Evolutionary conservation across 129 eudicot genomes (phyloP), one percentile per base, ranked within the genome.

Genomic region (Saussurea involucrata): DNA sequence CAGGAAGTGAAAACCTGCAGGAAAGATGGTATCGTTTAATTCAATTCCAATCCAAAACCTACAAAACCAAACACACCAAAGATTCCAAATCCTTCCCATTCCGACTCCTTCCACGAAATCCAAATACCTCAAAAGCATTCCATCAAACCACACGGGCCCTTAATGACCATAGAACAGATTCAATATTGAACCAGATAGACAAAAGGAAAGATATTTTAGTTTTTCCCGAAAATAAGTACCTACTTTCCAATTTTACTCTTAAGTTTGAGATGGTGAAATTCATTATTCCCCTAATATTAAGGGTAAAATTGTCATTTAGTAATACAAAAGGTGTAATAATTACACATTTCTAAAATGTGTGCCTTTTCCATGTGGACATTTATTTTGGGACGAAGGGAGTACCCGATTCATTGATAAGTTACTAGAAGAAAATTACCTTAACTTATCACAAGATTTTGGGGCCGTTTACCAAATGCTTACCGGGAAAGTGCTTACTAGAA

Each of bases 1-100:
- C 97, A 95, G 61, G 97, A 90, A 85, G 88, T 89, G 80, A 92
- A 95, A 73, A 91, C 98, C 98, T 91, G 94, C 77, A 85, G 44
- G 72, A 71, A 27, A n/a, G 5, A 25, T 55, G 69, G 75, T 67
- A 27, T 3, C 29, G 29, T 27, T 27, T 27, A 49, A 49, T 49
- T 49, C 20, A 5, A 49, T 49, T 49, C 22, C 21, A 9, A 7
- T 37, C 46, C 57, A 44, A 44, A 44, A 12, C 18, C 57, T 44
- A 42, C 53, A 44, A 44, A 44, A 44, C 57, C 57, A 13, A 13
- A 17, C 57, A 44, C n/a, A 44, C n/a, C 18, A 44, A 44, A 44
- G 57, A 44, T 12, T 44, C 18, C 57, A 44, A 44, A 44, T 44
- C 18, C 57, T 44, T 10, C 57, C 11, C 13, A 44, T 44, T 13